Evolutionary conservation across 495 filamentous ascomycete genomes (phyloP).

Genomic region (Aspergillus conjunctus): DNA sequence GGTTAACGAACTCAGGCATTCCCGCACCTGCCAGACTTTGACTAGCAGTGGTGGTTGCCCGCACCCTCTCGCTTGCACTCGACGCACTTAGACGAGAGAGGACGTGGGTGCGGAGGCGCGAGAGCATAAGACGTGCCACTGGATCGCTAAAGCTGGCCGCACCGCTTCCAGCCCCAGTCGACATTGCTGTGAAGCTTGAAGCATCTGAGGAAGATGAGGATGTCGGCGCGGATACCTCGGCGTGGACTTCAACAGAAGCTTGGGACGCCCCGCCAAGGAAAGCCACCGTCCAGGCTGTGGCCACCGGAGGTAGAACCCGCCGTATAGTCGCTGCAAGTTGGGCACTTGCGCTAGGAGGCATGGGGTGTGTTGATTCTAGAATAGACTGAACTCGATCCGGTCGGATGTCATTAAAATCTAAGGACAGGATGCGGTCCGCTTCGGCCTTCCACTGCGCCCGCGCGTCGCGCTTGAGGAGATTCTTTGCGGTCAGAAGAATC

Average conservation of each 20-base stretch:
- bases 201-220: conserved; percentile 23
- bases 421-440: conserved; percentile 69
- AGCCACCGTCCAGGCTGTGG: conserved; percentile 40
- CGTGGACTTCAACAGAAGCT: conserved; percentile 39
- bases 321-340: conserved; percentile 51
- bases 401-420: conserved; percentile 57
- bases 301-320: conserved; percentile 57
- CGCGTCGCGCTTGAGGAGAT: conserved; percentile 89
- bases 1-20: conserved; percentile 84
- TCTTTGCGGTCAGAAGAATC: conserved; percentile 90
- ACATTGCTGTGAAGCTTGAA: conserved; percentile 9
- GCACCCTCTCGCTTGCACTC: conserved; percentile 78
- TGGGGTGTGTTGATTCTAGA: conserved; percentile 75
- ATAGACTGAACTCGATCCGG: conserved; percentile 72
- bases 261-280: conserved; percentile 38
- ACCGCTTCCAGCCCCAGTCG: conserved; percentile 10
- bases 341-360: conserved; percentile 60
- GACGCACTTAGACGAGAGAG: conserved; percentile 72
- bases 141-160: conserved; percentile 65
- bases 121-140: conserved; percentile 77
- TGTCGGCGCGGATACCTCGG: conserved; percentile 20
- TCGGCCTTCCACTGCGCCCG: conserved; percentile 87
- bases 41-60: conserved; percentile 76
- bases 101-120: conserved; percentile 72
- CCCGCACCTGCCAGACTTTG: conserved; percentile 81